Conservation (phyloP, 2,329 filamentous ascomycete species). For the Pseudogymnoascus sp. region DNA sequence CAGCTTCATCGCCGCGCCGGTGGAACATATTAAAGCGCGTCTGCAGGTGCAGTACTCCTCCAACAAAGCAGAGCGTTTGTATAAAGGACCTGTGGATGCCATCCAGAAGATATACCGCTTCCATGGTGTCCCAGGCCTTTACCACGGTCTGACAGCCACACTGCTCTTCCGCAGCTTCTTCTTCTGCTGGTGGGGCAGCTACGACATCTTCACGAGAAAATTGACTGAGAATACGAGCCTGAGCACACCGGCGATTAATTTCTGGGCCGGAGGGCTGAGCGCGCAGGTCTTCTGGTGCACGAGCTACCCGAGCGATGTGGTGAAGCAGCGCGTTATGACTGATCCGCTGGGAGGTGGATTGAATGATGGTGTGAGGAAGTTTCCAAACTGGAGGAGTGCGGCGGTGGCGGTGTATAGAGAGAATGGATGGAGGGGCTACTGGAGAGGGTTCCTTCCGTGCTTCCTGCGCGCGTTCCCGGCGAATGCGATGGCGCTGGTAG, state of each 20-base stretch:
- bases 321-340: slow-evolving; percentile 97
- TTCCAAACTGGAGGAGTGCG: slow-evolving; percentile 70
- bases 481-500: slow-evolving; percentile 86
- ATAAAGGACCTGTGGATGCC: slow-evolving; percentile 83
- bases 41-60: slow-evolving; percentile 90
- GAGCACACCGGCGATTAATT: slow-evolving; percentile 76
- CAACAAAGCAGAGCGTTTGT: slow-evolving; percentile 66
- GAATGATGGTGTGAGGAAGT: slow-evolving; percentile 58
- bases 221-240: slow-evolving; percentile 60
- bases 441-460: slow-evolving; percentile 88
- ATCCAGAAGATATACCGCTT: slow-evolving; percentile 55
- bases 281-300: slow-evolving; percentile 94
- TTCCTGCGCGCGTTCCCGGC: slow-evolving; percentile 91
- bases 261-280: slow-evolving; percentile 90
- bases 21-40: slow-evolving; percentile 91
- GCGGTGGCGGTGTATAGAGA: slow-evolving; percentile 69
- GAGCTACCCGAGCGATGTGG: slow-evolving; percentile 83
- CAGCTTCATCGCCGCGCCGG: slow-evolving; percentile 82
- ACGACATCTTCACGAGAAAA: slow-evolving; percentile 69
- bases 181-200: slow-evolving; percentile 97
- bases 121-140: slow-evolving; percentile 74
- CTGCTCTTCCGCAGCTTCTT: slow-evolving; percentile 87
- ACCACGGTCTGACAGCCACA: slow-evolving; percentile 77
- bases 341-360: slow-evolving; percentile 70
- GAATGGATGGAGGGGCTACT: slow-evolving; percentile 70